Percentiles rank a stretch among this genome's conserved stretches.
phyloP scores from a whole-genome alignment of 208 protist species.

The Novymonas esmeraldas region DNA sequence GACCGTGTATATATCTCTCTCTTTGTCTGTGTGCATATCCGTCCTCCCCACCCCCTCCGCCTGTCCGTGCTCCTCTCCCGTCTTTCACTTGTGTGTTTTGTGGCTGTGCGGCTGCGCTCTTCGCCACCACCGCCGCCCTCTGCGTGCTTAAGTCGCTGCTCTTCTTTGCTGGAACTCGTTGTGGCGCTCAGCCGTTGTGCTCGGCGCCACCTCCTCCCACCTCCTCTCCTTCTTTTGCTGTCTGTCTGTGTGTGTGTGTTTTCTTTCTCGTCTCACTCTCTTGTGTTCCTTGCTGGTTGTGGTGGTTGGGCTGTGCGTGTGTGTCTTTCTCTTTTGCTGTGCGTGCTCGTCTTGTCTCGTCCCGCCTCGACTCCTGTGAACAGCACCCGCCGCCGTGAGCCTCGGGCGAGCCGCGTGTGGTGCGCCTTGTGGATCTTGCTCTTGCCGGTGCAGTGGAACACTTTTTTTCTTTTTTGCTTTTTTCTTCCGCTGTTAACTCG shows the following conservation, averaged over 20 bases:
- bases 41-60: too few species aligned
- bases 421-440: not conserved
- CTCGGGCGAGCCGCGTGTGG: not conserved
- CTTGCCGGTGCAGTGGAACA: conserved; percentile 5
- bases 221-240: not conserved
- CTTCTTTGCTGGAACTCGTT: too few species aligned
- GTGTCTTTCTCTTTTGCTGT: not conserved
- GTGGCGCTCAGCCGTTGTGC: too few species aligned
- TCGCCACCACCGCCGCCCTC: too few species aligned
- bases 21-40: too few species aligned
- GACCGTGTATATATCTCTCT: not conserved
- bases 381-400: not conserved
- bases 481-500: conserved; percentile 16
- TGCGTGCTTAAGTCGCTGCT: too few species aligned
- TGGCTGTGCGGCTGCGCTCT: too few species aligned
- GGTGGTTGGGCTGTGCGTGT: not conserved
- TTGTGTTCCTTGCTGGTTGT: not conserved
- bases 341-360: not conserved
- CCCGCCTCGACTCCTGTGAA: too few species aligned
- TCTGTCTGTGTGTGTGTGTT: not conserved
- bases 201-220: not conserved
- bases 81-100: too few species aligned
- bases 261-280: not conserved
- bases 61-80: too few species aligned
- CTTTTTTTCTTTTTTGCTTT: not conserved